phyloP scores from a whole-genome alignment of 83 land plant species.

The Thuja plicata region DNA sequence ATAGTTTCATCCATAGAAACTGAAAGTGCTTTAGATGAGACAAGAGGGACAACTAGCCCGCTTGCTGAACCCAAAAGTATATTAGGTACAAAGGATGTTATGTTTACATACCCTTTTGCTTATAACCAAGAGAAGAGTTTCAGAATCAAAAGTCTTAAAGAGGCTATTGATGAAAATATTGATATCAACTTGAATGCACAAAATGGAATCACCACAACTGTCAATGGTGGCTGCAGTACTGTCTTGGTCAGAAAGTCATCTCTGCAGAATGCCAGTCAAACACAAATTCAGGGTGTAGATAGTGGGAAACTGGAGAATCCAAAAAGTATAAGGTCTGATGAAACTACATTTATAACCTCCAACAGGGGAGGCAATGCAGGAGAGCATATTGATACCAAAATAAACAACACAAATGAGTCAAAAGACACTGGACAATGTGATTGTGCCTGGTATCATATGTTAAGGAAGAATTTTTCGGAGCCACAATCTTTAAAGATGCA shows the following conservation, averaged over 20 bases:
- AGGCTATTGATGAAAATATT: not conserved
- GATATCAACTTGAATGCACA: not conserved
- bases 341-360: not conserved
- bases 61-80: not conserved
- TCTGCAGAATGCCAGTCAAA: not conserved
- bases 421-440: slow-evolving; percentile 15
- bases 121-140: not conserved
- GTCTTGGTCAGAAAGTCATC: not conserved
- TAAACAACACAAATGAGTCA: not conserved
- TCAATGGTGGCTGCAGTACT: not conserved
- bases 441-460: slow-evolving; percentile 20
- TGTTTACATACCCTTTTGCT: not conserved
- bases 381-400: not conserved
- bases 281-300: not conserved
- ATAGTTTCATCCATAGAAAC: slow-evolving; percentile 13
- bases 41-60: not conserved
- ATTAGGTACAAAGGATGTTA: not conserved
- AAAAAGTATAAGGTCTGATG: not conserved
- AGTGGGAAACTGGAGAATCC: not conserved
- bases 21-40: slow-evolving; percentile 3
- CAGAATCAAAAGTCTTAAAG: not conserved
- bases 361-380: not conserved
- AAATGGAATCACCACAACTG: not conserved
- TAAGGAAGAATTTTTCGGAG: slow-evolving; percentile 26
- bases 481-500: slow-evolving; percentile 36